These are phyloP conservation scores for Pseudophaeomoniella oleicola DNA, from an alignment of 2,329 filamentous ascomycete genomes.

Conservation along the genomic window DNA sequence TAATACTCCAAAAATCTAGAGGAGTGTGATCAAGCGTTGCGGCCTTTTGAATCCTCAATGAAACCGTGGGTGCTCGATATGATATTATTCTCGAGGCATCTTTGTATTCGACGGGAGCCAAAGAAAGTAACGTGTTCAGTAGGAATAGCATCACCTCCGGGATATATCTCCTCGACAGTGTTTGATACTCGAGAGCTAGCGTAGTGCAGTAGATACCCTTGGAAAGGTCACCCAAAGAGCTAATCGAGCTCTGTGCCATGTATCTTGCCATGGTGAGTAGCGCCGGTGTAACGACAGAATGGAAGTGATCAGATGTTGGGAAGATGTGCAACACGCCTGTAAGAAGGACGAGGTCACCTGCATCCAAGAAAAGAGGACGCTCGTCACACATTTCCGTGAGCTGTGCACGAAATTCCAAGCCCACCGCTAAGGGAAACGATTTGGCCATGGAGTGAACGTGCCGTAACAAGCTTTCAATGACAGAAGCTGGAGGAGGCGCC, in stretches of 20 bases:
- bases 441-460: conserved; percentile 90
- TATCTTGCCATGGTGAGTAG: conserved; percentile 73
- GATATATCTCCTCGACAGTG: conserved; percentile 69
- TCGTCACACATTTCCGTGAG: conserved; percentile 42
- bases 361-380: conserved; percentile 33
- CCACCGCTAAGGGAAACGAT: conserved; percentile 64
- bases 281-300: conserved; percentile 83
- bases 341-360: conserved; percentile 70
- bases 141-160: conserved; percentile 78
- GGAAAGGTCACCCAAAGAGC: conserved; percentile 49
- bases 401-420: conserved; percentile 61
- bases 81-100: conserved; percentile 44
- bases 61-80: conserved; percentile 38
- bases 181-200: conserved; percentile 69
- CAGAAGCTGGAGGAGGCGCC: conserved; percentile 40
- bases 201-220: conserved; percentile 68
- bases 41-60: conserved; percentile 27
- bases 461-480: conserved; percentile 67
- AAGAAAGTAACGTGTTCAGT: conserved; percentile 54
- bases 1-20: conserved; percentile 46
- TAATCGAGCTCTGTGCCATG: conserved; percentile 61
- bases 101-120: conserved; percentile 42
- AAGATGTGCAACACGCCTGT: conserved; percentile 75
- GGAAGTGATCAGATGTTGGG: conserved; percentile 93
- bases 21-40: conserved; percentile 27